A percentile compares a stretch with the other conserved stretches of the same genome.
phyloP scores from a whole-genome alignment of 169 alveolate genomes.

The Plasmodium billcollinsi region DNA sequence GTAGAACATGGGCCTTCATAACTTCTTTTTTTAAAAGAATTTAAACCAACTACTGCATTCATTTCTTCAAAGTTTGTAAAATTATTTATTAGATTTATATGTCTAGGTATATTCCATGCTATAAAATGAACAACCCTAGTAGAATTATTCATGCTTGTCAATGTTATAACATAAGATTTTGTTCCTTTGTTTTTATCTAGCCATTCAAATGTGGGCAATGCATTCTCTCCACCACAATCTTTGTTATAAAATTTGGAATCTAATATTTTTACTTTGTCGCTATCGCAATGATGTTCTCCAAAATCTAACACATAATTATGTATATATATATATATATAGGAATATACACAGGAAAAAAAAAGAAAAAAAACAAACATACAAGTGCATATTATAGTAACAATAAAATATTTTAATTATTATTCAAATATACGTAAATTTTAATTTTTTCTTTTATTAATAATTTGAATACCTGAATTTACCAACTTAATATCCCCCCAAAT shows the following conservation, averaged over 20 bases:
- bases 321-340: not conserved
- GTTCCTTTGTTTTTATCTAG: constrained; percentile 40
- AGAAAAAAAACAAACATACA: not conserved
- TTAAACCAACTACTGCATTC: constrained; percentile 21
- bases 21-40: constrained; percentile 21
- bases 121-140: constrained; percentile 17
- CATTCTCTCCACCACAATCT: constrained; percentile 51
- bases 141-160: constrained; percentile 21
- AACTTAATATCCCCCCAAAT: constrained; percentile 20
- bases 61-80: constrained; percentile 32
- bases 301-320: constrained; percentile 3
- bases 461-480: constrained; percentile 41
- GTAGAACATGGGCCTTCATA: constrained; percentile 30
- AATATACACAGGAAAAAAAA: constrained; percentile 1
- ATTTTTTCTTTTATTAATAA: constrained; percentile 5
- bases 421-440: not conserved
- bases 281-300: constrained; percentile 32
- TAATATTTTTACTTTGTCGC: constrained; percentile 22
- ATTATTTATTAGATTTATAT: constrained; percentile 39
- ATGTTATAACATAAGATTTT: constrained; percentile 51
- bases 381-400: not conserved
- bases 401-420: not conserved
- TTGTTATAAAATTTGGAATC: constrained; percentile 27
- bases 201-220: constrained; percentile 51
- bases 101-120: constrained; percentile 64